Evolutionary conservation across 2,329 filamentous ascomycete genomes (phyloP), one percentile per base, ranked within the genome.

Genomic region (Paecilomyces niveus): DNA sequence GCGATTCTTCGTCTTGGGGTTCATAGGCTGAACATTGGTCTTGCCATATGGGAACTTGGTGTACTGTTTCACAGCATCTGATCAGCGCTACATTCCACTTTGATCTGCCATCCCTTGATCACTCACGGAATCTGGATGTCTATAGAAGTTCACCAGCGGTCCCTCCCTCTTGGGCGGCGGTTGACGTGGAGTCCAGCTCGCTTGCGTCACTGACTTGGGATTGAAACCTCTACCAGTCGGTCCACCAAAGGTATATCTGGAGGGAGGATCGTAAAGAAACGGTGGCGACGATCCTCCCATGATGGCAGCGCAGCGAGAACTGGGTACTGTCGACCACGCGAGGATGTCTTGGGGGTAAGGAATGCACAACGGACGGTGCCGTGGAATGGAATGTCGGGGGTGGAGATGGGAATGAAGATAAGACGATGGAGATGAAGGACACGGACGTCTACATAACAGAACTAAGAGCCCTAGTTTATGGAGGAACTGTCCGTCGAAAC

Each of bases 181-280:
- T 49, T 73, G 70, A 57, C 84, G 83, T 11, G 85, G 83, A 68
- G 85, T 78, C 79, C 85, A 89, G 75, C 89, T 93, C 62, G 90
- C 89, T 70, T 91, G 83, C 22, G 91, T 92, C 54, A 92, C 83
- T 60, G 89, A 89, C 73, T 92, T 95, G 54, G 93, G 92, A 68
- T 97, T 92, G 74, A 95, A 96, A n/a, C 77, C 68, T 68, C 78
- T 72, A 73, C 76, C 70, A 77, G 82, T 79, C 65, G 72, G 76
- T 55, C 71, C 74, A 62, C 82, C 82, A 65, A 81, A 81, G 54
- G 79, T 76, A 69, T 85, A 80, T 66, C 80, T 67, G 65, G 74
- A 71, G 62, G 82, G 74, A 71, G 78, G 67, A 75, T 86, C 83
- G 76, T 94, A 94, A 74, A 93, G 81, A 78, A 88, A 94, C 57